These are phyloP conservation scores for Diatrype stigma DNA, from an alignment of 2,329 filamentous ascomycete genomes.

Conservation along the genomic window DNA sequence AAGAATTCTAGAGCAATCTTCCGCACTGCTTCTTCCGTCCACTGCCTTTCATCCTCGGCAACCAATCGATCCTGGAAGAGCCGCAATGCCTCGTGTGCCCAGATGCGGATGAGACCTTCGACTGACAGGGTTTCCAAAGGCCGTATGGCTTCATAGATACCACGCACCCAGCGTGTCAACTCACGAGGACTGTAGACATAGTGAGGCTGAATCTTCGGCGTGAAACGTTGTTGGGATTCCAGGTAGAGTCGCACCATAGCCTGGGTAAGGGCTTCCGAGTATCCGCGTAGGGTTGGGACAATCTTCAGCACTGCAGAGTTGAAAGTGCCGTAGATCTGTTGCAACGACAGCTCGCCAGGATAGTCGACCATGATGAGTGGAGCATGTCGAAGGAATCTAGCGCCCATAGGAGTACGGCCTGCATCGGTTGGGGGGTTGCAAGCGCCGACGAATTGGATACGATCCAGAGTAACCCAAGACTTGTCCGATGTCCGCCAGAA, in stretches of 20 bases:
- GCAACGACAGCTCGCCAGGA: constrained; percentile 87
- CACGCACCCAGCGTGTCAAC: constrained; percentile 93
- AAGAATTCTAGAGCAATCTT: constrained; percentile 88
- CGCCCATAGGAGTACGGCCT: constrained; percentile 88
- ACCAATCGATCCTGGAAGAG: constrained; percentile 98
- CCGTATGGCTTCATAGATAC: constrained; percentile 93
- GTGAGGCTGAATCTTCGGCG: constrained; percentile 93
- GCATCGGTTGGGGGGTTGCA: constrained; percentile 98
- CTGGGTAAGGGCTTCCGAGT: constrained; percentile 87
- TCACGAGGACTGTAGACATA: constrained; percentile 99
- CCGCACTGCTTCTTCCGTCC: constrained; percentile 86
- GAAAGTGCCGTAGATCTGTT: constrained; percentile 98
- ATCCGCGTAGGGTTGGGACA: constrained; percentile 88
- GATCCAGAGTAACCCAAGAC: constrained; percentile 94
- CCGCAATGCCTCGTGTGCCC: constrained; percentile 94
- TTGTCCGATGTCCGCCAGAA: constrained; percentile 99
- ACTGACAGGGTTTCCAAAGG: constrained; percentile 83
- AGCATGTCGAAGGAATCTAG: constrained; percentile 90
- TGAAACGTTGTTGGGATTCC: constrained; percentile 91
- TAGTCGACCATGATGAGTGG: constrained; percentile 99
- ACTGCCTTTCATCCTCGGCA: constrained; percentile 86
- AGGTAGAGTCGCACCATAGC: constrained; percentile 97
- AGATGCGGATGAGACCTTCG: constrained; percentile 92
- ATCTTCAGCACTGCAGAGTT: constrained; percentile 96
- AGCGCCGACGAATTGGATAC: constrained; percentile 97